Evolutionary conservation across 371 early-diverging fungal genomes (phyloP), one percentile per base, ranked within the genome.

Genomic region (Rhizopus microsporus): DNA sequence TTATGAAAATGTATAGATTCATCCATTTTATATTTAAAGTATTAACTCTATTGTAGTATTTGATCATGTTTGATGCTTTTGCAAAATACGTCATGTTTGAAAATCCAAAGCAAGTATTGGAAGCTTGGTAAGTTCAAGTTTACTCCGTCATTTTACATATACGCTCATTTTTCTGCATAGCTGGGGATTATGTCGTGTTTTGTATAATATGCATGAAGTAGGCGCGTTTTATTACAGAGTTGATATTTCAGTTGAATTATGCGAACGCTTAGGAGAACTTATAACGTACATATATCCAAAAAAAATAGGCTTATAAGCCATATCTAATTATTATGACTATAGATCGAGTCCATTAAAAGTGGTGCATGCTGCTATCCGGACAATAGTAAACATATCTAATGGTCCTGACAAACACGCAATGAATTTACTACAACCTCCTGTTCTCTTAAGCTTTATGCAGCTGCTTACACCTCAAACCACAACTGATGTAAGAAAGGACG

Each of bases 121-220:
- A 84, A 43, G 70, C 80, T 31, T 81, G 81, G 84, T 82, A 75
- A 58, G 68, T 39, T 35, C 23, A 38, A 3, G 5, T 39, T 15
- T 54, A 23, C 35, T 32, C 60, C 16, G 5, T 42, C 3, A 8
- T 29, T 23, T 35, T 43, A 17, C 10, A 15, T 5, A 30, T 42
- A 6, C n/a, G 51, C 31, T n/a, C 15, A 8, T 12, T 5, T 57
- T 32, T 13, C 23, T 23, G 23, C 23, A 23, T 65, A 84, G 85
- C 34, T 82, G 81, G 80, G 85, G 80, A 4, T 57, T 84, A 43
- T 82, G 80, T 44, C 78, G 85, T 37, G 76, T 84, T 35, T 50
- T 84, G 17, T 79, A 80, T 40, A 82, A 80, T 42, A 84, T 81
- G 61, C 83, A 84, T 61, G 76, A 80, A 10, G 77, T 76, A 0